Evolutionary conservation across 108 stramenopile species (phyloP).

Genomic region (Tribonema minus): DNA sequence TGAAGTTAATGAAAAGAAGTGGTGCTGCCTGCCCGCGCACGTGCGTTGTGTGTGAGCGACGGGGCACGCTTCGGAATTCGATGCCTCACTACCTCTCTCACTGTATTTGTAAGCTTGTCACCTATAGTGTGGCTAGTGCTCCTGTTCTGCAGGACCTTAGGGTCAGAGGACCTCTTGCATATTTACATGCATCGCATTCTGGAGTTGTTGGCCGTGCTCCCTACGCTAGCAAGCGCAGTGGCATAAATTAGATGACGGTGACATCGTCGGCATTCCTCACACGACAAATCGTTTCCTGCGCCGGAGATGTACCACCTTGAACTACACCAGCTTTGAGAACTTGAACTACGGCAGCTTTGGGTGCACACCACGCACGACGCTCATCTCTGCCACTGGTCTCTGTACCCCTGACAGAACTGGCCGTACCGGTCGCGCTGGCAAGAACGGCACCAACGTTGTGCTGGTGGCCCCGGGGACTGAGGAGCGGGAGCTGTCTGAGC

Average conservation of each 20-base stretch:
- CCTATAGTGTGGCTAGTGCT: too few species aligned
- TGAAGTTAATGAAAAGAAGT: background rate
- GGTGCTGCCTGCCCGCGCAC: background rate
- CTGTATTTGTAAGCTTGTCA: background rate
- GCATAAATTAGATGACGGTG: background rate
- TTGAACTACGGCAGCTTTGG: slow-evolving; percentile 63
- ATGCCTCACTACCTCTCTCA: background rate
- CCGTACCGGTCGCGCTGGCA: slow-evolving; percentile 92
- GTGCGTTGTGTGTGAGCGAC: background rate
- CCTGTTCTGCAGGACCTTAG: too few species aligned
- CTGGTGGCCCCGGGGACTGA: slow-evolving; percentile 59
- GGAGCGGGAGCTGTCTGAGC: slow-evolving; percentile 7
- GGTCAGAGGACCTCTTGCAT: too few species aligned
- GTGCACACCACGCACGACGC: too few species aligned
- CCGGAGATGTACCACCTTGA: background rate
- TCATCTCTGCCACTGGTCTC: too few species aligned
- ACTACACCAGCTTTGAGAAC: too few species aligned
- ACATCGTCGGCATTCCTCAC: background rate
- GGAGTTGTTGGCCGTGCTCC: too few species aligned
- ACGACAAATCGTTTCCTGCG: background rate
- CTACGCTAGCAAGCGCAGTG: rapidly evolving
- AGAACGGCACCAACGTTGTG: slow-evolving; percentile 80
- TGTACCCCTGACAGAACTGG: slow-evolving; percentile 94
- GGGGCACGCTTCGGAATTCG: background rate
- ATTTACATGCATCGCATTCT: too few species aligned